These are phyloP conservation scores for Fomitiporia mediterranea DNA, from an alignment of 1,284 basidiomycete species.

Conservation along the genomic window DNA sequence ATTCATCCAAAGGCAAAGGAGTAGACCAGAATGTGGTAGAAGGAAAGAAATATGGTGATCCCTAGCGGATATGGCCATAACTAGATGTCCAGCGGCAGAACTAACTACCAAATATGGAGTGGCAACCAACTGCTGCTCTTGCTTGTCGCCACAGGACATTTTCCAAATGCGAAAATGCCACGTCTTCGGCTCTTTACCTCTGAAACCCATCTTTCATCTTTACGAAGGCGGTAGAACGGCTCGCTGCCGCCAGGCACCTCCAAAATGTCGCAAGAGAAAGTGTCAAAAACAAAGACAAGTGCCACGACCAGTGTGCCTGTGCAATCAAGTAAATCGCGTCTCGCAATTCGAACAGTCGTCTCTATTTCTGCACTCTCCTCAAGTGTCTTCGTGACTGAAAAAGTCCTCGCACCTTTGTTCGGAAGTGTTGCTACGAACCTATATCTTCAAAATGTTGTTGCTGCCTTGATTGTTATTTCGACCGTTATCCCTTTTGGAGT, in stretches of 20 bases:
- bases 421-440: constrained; percentile 18
- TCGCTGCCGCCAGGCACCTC: neutral
- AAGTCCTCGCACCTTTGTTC: constrained; percentile 9
- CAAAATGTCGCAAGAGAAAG: constrained; percentile 10
- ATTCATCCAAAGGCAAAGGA: too few species aligned
- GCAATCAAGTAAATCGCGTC: neutral
- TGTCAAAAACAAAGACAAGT: neutral
- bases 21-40: too few species aligned
- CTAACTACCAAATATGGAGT: too few species aligned
- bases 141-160: too few species aligned
- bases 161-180: neutral
- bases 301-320: neutral
- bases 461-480: constrained; percentile 2
- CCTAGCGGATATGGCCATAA: too few species aligned
- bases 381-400: constrained; percentile 1
- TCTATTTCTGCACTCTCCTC: constrained; percentile 11
- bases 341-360: neutral
- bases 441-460: constrained; percentile 7
- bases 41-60: too few species aligned
- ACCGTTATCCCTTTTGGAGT: constrained; percentile 1
- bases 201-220: neutral
- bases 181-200: constrained; percentile 1
- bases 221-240: neutral
- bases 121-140: too few species aligned
- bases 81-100: too few species aligned